These are phyloP conservation scores for Argentina anserina DNA, from an alignment of 306 rosid genomes.

Conservation along the genomic window DNA sequence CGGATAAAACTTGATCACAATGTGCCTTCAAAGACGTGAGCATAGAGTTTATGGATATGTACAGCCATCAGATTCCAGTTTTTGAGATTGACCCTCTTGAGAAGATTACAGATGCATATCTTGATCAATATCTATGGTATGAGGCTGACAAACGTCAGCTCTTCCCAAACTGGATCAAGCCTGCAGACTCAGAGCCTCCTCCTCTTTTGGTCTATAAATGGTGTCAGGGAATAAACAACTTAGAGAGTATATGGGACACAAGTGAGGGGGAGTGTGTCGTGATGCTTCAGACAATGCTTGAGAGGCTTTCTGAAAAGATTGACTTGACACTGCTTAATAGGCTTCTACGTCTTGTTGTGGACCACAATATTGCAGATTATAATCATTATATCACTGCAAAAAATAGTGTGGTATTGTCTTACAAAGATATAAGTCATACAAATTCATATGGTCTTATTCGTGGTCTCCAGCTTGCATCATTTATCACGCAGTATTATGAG, in stretches of 20 bases:
- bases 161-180: constrained; percentile 97
- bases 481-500: constrained; percentile 89
- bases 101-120: constrained; percentile 98
- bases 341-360: constrained; percentile 88
- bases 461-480: constrained; percentile 93
- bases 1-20: constrained; percentile 87
- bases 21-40: constrained; percentile 99
- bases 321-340: constrained; percentile 91
- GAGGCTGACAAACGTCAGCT: constrained; percentile 99
- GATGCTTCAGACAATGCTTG: constrained; percentile 96
- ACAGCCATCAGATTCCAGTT: constrained; percentile 91
- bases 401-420: constrained; percentile 87
- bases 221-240: constrained; percentile 98
- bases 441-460: constrained; percentile 95
- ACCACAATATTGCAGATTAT: constrained; percentile 93
- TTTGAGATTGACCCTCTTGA: constrained; percentile 99
- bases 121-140: constrained; percentile 96
- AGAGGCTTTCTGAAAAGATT: constrained; percentile 91
- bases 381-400: constrained; percentile 97
- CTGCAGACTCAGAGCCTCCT: constrained; percentile 97
- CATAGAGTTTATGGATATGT: constrained; percentile 95
- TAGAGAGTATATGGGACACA: constrained; percentile 93
- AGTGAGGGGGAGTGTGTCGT: constrained; percentile 96
- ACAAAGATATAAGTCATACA: constrained; percentile 98
- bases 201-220: constrained; percentile 98